Base-by-base conservation (phyloP, 305 asterid genomes). In the Lippia alba region DNA sequence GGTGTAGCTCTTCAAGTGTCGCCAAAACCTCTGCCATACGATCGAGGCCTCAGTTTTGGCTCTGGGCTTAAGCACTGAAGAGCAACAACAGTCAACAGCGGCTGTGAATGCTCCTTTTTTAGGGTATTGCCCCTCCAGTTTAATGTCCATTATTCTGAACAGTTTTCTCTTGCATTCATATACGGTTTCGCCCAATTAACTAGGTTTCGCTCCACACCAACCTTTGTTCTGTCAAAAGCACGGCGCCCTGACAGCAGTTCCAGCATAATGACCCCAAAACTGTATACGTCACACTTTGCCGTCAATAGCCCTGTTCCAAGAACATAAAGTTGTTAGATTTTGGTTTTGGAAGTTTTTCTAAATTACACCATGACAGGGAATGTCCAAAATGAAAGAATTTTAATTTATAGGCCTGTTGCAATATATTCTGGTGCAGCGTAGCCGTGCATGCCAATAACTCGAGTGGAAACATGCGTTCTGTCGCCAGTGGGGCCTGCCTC, bases 401-500 rank as follows among this genome's bases (percentile, higher is more conserved):
- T 8, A 4, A 6, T 56, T 48, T 15, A 73, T 54, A 39, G 39
- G 91, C 99, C 99, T 82, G 97, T 94, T 67, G 97, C 97, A 5
- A 94, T 96, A 64, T 91, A 91, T 78, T 94, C 99, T 0, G 97
- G 99, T 2, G 99, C 99, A 56, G 97, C 97, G 69, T 94, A 94
- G 33, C 97, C 99, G 2, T 87, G 96, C 3, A 97, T 89, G 7
- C 97, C 97, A 92, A 91, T 88, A 66, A 91, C 95, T 84, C 85
- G 97, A 61, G 97, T 90, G 44, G 97, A 94, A 24, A 94, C 97
- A 14, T 91, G 97, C 6, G 99, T 88, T 66, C 89, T 83, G 68
- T 94, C 97, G 69, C 97, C 99, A 12, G 97, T 90, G 12, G 99
- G 97, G 58, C 99, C 97, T 0, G 93, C 97, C 80, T 94, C 91